Evolutionary conservation across 2,329 filamentous ascomycete genomes (phyloP).

Genomic region (Hymenoscyphus fructigenus): DNA sequence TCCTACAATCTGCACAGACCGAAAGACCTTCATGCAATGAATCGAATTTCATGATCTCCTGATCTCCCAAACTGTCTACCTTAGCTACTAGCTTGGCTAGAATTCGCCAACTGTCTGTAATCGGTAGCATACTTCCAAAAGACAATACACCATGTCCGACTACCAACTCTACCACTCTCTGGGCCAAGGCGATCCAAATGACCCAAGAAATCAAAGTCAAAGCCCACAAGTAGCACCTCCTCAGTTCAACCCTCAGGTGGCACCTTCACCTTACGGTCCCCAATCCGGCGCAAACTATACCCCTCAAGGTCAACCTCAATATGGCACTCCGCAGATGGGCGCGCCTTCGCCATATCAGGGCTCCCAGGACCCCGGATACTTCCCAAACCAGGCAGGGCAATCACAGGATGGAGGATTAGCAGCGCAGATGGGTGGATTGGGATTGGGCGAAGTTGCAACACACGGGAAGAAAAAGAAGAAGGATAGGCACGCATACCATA

Average conservation of each 20-base stretch:
- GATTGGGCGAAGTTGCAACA: conserved; percentile 54
- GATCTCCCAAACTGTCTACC: not conserved
- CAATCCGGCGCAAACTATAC: conserved; percentile 23
- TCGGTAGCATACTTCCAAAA: conserved; percentile 2
- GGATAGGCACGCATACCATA: conserved; percentile 90
- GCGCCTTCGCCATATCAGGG: conserved; percentile 35
- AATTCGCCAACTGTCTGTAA: not conserved
- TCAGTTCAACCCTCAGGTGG: conserved; percentile 57
- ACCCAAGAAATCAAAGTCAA: conserved; percentile 54
- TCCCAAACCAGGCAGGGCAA: conserved; percentile 35
- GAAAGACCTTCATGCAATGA: conserved; percentile 10
- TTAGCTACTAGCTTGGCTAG: not conserved
- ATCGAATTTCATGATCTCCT: conserved; percentile 13
- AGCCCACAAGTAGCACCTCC: conserved; percentile 49
- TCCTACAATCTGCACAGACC: not conserved
- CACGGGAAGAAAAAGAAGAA: conserved; percentile 76
- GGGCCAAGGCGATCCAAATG: conserved; percentile 53
- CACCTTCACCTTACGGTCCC: conserved; percentile 49
- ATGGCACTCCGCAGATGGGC: conserved; percentile 28
- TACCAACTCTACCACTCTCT: conserved; percentile 56
- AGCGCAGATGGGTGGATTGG: conserved; percentile 76
- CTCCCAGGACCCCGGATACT: conserved; percentile 25
- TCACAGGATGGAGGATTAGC: conserved; percentile 53
- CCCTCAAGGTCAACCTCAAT: conserved; percentile 18
- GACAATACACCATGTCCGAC: conserved; percentile 49